Evolutionary conservation across 495 filamentous ascomycete genomes (phyloP), one percentile per base, ranked within the genome.

Genomic region (Aspergillus saccharolyticus): DNA sequence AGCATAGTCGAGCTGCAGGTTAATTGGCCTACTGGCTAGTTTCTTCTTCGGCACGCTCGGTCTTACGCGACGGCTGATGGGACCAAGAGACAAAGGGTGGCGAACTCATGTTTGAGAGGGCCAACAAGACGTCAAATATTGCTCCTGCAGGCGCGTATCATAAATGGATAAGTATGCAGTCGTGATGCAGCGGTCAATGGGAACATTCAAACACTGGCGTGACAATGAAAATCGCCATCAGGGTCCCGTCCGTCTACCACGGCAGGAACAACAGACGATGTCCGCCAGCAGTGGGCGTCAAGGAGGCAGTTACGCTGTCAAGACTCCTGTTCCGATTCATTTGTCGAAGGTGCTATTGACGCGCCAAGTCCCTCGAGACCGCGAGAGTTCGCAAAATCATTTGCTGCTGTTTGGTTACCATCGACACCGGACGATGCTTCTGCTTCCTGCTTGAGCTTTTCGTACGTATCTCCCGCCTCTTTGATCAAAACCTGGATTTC

Each of bases 401-500:
- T 44, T 7, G 50, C 67, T 43, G 54, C 65, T 20, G 68, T 56
- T n/a, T 66, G 45, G 50, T 68, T 59, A 16, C 60, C 66, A n/a
- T 69, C 61, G 1, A 64, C 57, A 4, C 62, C 65, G 0, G 66
- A 63, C 8, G 63, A 68, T 54, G 77, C 65, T 1, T 78, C 84
- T 39, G 76, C 79, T 65, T 86, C 83, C 18, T 66, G 63, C 54
- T 78, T 80, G 49, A 84, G 66, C 59, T 74, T 80, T 68, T 87
- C 83, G 70, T 91, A 96, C 56, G 86, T 83, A 51, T 89, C 89
- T 0, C 89, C 90, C 0, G 91, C 88, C 66, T 95, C 88, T 66
- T 87, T 87, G 53, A 97, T 77, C 56, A 92, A 73, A 25, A 78
- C 78, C 72, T 96, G 91, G 5, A 96, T 87, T 73, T 93, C 89